phyloP scores from a whole-genome alignment of 108 stramenopile species.

The Skeletonema costatum region DNA sequence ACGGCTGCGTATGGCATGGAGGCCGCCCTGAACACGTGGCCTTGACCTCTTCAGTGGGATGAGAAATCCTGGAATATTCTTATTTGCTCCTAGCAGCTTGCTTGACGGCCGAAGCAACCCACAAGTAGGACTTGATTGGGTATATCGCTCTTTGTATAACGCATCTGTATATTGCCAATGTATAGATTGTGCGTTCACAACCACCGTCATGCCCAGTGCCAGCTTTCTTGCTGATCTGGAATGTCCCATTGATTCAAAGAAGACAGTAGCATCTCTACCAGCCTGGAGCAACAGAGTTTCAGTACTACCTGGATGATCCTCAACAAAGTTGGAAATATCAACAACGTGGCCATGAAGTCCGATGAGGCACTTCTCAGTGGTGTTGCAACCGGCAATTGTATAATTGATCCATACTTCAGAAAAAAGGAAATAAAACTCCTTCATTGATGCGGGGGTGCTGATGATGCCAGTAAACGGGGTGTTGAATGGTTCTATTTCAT shows the following conservation, averaged over 20 bases:
- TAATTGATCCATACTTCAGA: constrained; percentile 73
- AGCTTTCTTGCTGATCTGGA: constrained; percentile 55
- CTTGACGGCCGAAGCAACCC: constrained; percentile 27
- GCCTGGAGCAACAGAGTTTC: constrained; percentile 92
- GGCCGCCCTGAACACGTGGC: constrained; percentile 20
- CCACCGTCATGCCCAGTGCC: constrained; percentile 60
- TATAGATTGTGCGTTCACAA: constrained; percentile 55
- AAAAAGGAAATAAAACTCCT: constrained; percentile 81
- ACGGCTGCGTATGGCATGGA: constrained; percentile 24
- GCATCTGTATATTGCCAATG: constrained; percentile 7
- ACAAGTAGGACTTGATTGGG: constrained; percentile 2
- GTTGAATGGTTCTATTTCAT: not conserved
- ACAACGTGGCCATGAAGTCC: constrained; percentile 89
- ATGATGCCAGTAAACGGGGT: constrained; percentile 2
- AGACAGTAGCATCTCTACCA: constrained; percentile 86
- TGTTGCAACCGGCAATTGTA: constrained; percentile 69
- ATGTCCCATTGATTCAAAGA: constrained; percentile 94
- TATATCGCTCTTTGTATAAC: not conserved
- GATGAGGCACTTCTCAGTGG: constrained; percentile 74
- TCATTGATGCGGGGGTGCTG: constrained; percentile 40
- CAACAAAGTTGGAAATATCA: constrained; percentile 89
- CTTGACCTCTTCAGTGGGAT: constrained; percentile 38
- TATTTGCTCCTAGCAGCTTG: constrained; percentile 10
- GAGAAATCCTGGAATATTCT: constrained; percentile 31
- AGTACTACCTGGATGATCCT: constrained; percentile 89